phyloP scores from a whole-genome alignment of 73 alveolate genomes.

The Durusdinium trenchii region DNA sequence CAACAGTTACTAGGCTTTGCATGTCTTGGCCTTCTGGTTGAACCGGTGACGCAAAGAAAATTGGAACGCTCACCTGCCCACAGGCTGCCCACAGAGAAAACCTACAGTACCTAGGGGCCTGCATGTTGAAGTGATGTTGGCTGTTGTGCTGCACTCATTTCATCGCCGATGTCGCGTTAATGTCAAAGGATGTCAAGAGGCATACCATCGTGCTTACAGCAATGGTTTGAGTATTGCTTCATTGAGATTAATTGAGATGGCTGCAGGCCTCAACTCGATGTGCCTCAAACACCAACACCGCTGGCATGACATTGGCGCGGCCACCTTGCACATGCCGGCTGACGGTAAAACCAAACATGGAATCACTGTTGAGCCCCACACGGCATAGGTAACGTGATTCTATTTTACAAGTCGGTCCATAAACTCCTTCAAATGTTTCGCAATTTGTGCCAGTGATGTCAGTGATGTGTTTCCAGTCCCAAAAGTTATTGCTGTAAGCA shows the following conservation, averaged over 20 bases:
- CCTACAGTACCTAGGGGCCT: too few relatives aligned
- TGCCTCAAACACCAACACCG: background rate
- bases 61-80: slow-evolving; percentile 1
- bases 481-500: background rate
- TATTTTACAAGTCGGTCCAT: background rate
- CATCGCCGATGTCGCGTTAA: too few relatives aligned
- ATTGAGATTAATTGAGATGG: too few relatives aligned
- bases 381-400: background rate
- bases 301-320: slow-evolving; percentile 58
- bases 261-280: slow-evolving; percentile 85
- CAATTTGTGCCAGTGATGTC: background rate
- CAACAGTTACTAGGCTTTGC: background rate
- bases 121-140: too few relatives aligned
- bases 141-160: too few relatives aligned
- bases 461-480: background rate
- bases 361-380: background rate
- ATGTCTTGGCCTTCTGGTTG: slow-evolving; percentile 24
- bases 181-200: too few relatives aligned
- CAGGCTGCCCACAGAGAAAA: too few relatives aligned
- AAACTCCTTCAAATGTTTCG: background rate
- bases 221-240: too few relatives aligned
- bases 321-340: background rate
- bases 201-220: too few relatives aligned
- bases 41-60: slow-evolving; percentile 31
- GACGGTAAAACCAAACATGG: background rate